phyloP scores from a whole-genome alignment of 2,329 filamentous ascomycete genomes.

The Phyllosticta citrichinensis region DNA sequence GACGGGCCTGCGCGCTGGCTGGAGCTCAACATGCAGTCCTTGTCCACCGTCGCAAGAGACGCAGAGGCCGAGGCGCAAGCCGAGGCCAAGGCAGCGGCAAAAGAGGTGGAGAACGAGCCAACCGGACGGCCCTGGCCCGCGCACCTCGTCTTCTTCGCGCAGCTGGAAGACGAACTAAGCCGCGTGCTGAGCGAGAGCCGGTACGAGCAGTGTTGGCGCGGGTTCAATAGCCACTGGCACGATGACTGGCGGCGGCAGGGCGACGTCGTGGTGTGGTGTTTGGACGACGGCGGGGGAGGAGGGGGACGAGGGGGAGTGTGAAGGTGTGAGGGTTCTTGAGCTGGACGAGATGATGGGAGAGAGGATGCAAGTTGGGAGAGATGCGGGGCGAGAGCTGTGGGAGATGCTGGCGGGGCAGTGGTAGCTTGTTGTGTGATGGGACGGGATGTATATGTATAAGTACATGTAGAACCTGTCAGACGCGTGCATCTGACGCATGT shows the following conservation, averaged over 20 bases:
- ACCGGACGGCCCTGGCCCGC: conserved; percentile 29
- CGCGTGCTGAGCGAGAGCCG: conserved; percentile 32
- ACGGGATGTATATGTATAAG: no score
- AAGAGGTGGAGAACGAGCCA: no score
- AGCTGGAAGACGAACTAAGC: conserved; percentile 42
- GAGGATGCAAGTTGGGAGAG: no score
- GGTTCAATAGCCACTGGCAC: conserved; percentile 53
- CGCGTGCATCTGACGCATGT: no score
- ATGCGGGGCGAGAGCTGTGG: no score
- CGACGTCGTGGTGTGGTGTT: conserved; percentile 53
- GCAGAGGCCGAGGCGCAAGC: conserved; percentile 15
- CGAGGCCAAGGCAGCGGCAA: not conserved
- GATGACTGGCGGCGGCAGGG: conserved; percentile 51
- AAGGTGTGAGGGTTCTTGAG: no score
- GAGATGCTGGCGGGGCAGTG: no score
- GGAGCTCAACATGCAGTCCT: conserved; percentile 30
- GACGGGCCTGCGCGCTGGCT: conserved; percentile 37
- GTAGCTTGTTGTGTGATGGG: no score
- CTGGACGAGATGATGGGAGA: no score
- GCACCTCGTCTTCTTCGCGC: conserved; percentile 46
- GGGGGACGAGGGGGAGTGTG: not conserved
- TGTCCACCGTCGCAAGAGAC: conserved; percentile 17
- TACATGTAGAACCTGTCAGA: no score
- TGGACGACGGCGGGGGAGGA: not conserved
- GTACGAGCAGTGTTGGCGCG: conserved; percentile 50